Percentiles rank a stretch among this genome's conserved stretches.
Conservation (phyloP, 768 basidiomycete genomes). For the Pilatotrama ljubarskyi region DNA sequence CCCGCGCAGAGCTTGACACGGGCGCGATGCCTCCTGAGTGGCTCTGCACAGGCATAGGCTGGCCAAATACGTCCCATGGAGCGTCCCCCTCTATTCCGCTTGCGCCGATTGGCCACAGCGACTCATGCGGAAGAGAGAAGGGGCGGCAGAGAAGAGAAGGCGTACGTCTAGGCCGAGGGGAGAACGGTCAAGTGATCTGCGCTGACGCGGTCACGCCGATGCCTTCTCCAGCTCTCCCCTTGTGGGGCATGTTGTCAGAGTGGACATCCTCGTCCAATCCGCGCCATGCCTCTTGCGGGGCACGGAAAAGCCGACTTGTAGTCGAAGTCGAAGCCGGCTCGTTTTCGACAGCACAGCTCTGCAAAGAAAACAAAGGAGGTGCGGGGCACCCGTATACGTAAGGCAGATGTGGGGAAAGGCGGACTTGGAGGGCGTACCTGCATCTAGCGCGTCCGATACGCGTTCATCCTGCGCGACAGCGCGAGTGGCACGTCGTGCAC, state of each 20-base stretch:
- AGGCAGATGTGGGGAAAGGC: background rate
- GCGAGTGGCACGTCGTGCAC: conserved; percentile 1
- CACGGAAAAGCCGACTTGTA: too few relatives aligned
- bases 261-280: background rate
- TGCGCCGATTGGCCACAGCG: background rate
- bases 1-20: background rate
- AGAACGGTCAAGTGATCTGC: background rate
- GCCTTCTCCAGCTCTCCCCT: background rate
- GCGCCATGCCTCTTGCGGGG: too few relatives aligned
- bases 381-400: background rate
- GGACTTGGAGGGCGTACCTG: conserved; percentile 9
- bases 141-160: background rate
- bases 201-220: background rate
- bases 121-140: background rate
- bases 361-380: background rate
- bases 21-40: background rate
- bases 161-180: background rate
- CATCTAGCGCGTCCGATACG: background rate
- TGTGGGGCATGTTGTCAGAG: background rate
- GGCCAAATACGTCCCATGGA: background rate
- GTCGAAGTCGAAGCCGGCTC: background rate
- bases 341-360: conserved; percentile 7
- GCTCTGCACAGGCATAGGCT: background rate
- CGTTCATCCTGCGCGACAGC: background rate
- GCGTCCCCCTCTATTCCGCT: background rate